Base-by-base conservation (phyloP, 768 basidiomycete genomes). In the Naganishia vishniacii region DNA sequence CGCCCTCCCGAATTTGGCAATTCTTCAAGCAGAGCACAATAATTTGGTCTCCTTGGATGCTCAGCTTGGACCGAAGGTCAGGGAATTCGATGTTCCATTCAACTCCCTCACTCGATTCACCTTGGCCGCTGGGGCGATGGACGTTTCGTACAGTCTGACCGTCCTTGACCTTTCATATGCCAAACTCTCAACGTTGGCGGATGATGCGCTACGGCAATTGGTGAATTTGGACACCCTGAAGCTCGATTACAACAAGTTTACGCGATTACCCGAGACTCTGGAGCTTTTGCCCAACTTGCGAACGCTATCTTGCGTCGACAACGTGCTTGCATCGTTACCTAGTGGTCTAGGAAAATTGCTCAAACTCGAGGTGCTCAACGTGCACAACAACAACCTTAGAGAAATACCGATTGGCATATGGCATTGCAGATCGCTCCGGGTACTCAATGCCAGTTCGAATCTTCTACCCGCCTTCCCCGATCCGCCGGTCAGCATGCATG, bases 401-500 rank as follows among this genome's bases (percentile, higher is more conserved):
- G 84, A 86, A 69, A 78, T 98, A 0, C 90, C 93, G 0, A 78
- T 78, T 20, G 80, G 83, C 34, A 75, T 99, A 1, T 99, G 95
- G 95, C 83, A 85, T 41, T 97, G 93, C 76, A 80, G 84, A 0
- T 83, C 82, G 5, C 80, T 99, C 61, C 74, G 77, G 45, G 80
- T 81, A 44, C 82, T 98, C 72, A 98, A 98, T 72, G 83, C 87
- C 42, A 91, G 89, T 2, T 93, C 90, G 12, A 99, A 99, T 75
- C 79, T 91, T 26, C 78, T 98, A 59, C 82, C 82, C 31, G 80
- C 80, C 0, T 90, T 89, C 83, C 83, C 84, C 34, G 83, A 86
- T 48, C 86, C 87, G 0, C 84, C 82, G 5, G 72, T 78, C 20
- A 68, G 77, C 18, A 67, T 68, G 32, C 59, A 68, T 3, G 70